phyloP scores from a whole-genome alignment of 139 green algal genomes.

The Picochlorum sp. region DNA sequence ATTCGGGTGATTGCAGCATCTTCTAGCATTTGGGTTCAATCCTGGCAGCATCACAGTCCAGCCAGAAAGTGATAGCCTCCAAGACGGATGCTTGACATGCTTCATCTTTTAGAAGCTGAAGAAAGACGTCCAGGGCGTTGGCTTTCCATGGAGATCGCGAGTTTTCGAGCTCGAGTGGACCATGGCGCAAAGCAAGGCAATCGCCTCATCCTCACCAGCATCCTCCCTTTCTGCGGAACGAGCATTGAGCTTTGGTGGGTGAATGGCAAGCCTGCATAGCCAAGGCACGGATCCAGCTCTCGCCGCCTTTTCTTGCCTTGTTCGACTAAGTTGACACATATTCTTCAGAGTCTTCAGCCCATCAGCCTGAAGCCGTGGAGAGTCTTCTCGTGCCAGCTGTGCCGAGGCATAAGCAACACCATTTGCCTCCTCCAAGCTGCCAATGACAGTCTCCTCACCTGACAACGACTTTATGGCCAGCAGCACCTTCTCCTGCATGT shows the following conservation, averaged over 20 bases:
- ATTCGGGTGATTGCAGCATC: conserved; percentile 38
- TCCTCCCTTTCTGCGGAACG: conserved; percentile 24
- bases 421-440: conserved; percentile 31
- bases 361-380: conserved; percentile 40
- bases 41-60: conserved; percentile 50
- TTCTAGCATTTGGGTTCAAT: conserved; percentile 51
- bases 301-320: conserved; percentile 52
- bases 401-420: conserved; percentile 38
- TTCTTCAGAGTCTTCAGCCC: conserved; percentile 64
- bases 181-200: conserved; percentile 61
- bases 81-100: conserved; percentile 45
- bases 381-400: conserved; percentile 9
- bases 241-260: conserved; percentile 2
- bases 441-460: conserved; percentile 40
- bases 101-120: conserved; percentile 53
- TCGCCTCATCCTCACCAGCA: conserved; percentile 31
- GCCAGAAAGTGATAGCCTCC: conserved; percentile 57
- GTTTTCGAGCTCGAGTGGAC: conserved; percentile 41
- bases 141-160: conserved; percentile 39
- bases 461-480: conserved; percentile 18
- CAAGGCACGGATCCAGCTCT: conserved; percentile 41
- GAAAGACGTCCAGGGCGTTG: conserved; percentile 56
- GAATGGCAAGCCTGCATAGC: conserved; percentile 22
- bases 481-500: conserved; percentile 14
- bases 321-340: conserved; percentile 69